phyloP scores from a whole-genome alignment of 148 eudicot genomes.

The Rhododendron ferrugineum region DNA sequence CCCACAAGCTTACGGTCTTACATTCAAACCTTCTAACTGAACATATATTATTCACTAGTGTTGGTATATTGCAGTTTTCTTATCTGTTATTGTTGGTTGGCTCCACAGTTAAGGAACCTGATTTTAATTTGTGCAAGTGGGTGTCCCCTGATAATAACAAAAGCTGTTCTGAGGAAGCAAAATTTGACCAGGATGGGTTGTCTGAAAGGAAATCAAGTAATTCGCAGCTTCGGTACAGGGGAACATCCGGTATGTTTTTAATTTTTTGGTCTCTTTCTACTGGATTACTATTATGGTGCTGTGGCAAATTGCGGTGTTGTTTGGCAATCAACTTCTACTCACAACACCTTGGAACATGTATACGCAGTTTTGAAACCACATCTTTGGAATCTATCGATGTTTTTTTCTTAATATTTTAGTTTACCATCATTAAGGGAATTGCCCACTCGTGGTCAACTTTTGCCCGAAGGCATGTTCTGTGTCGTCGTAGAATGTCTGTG shows the following conservation, averaged over 20 bases:
- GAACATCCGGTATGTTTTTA: conserved; percentile 25
- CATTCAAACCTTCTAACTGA: not conserved
- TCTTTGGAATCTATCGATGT: not conserved
- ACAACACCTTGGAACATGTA: not conserved
- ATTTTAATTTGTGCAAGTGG: conserved; percentile 70
- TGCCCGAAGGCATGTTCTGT: too few species aligned
- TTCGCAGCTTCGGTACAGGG: conserved; percentile 33
- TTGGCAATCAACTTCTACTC: not conserved
- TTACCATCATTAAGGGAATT: not conserved
- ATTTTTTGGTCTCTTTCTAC: not conserved
- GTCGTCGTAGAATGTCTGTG: not conserved
- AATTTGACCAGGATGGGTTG: conserved; percentile 31
- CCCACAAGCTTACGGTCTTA: not conserved
- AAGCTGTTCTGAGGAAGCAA: conserved; percentile 19
- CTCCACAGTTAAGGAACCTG: conserved; percentile 31
- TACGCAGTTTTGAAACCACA: not conserved
- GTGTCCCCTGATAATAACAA: conserved; percentile 30
- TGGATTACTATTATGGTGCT: not conserved
- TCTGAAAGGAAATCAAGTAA: conserved; percentile 21
- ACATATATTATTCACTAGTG: not conserved
- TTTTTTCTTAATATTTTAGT: not conserved
- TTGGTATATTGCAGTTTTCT: not conserved
- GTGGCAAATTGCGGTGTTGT: not conserved
- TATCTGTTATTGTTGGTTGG: conserved; percentile 12
- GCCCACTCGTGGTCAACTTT: not conserved